Evolutionary conservation across 1,139 yeast genomes (phyloP), one percentile per base, ranked within the genome.

Genomic region (Debaryomyces sp.): DNA sequence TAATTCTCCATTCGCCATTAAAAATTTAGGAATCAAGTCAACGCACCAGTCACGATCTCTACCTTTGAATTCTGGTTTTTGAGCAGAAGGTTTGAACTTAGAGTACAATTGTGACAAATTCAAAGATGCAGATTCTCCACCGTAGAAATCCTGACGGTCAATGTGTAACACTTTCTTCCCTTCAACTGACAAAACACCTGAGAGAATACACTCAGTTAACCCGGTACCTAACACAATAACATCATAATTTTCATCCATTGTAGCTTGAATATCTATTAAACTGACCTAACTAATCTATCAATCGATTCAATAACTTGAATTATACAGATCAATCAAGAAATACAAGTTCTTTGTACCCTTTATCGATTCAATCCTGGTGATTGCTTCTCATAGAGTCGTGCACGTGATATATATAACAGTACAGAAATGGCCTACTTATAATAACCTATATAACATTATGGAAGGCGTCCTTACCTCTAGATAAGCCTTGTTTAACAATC

Each of bases 1-100:
- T 72, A 94, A 81, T 67, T 94, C 99, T 37, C 99, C 99, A 62
- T 91, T 90, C 50, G 98, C 95, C 99, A 94, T 95, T 60, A 95
- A 77, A 61, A 94, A 94, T 74, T 94, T 94, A 45, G 99, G 99
- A 61, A 94, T 91, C 73, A 94, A 78, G 66, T 94, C 99, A 49
- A 94, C 92, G 68, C 96, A 91, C 98, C 99, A 94, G 68, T 94
- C 99, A 57, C 99, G 82, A 64, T 91, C 97, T 60, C 96, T 83
- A 43, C 99, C 99, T 50, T 85, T 80, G 55, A 82, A 78, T 52
- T 85, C 89, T 17, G 95, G 90, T 53, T 82, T 79, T 58, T 87
- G 89, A 38, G 81, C 74, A 7, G 75, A 56, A 34, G 92, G 92
- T 67, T 85, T 85, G 71, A 87, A 87, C 65, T 87, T 87, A 53